phyloP scores from a whole-genome alignment of 805 yeast genomes.

The Pichia scutulata region DNA sequence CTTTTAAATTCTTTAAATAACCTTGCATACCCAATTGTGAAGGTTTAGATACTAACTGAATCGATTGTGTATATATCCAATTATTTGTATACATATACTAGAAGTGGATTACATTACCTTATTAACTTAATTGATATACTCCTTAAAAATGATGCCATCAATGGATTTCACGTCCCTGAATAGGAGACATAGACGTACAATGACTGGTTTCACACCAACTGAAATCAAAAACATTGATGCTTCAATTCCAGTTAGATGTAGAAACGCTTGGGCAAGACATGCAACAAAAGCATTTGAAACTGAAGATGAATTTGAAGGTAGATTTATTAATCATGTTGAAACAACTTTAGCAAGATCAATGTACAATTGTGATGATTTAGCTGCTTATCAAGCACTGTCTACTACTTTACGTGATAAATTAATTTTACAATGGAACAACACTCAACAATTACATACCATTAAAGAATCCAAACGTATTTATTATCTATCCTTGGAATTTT shows the following conservation, averaged over 20 bases:
- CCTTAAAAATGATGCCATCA: constrained; percentile 1
- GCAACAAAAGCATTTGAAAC: constrained; percentile 44
- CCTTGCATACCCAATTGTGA: background rate
- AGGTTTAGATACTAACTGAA: background rate
- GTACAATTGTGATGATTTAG: constrained; percentile 86
- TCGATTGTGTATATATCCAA: no score
- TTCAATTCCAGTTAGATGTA: constrained; percentile 68
- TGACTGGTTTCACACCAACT: constrained; percentile 87
- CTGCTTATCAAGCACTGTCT: constrained; percentile 89
- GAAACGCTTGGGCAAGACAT: constrained; percentile 70
- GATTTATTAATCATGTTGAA: constrained; percentile 80
- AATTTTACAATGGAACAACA: constrained; percentile 83
- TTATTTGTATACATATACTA: no score
- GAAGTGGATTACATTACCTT: background rate
- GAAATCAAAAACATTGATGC: constrained; percentile 81
- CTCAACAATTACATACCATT: constrained; percentile 83
- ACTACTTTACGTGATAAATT: constrained; percentile 70
- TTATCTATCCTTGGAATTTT: constrained; percentile 78
- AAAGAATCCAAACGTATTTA: constrained; percentile 81
- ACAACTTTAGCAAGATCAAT: constrained; percentile 85
- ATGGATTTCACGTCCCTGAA: background rate
- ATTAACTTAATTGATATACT: no score
- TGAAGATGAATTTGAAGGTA: constrained; percentile 53
- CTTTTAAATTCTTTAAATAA: no score
- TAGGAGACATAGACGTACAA: constrained; percentile 52